These are phyloP conservation scores for Podospora tetraspora DNA, from an alignment of 495 filamentous ascomycete genomes.

Conservation along the genomic window DNA sequence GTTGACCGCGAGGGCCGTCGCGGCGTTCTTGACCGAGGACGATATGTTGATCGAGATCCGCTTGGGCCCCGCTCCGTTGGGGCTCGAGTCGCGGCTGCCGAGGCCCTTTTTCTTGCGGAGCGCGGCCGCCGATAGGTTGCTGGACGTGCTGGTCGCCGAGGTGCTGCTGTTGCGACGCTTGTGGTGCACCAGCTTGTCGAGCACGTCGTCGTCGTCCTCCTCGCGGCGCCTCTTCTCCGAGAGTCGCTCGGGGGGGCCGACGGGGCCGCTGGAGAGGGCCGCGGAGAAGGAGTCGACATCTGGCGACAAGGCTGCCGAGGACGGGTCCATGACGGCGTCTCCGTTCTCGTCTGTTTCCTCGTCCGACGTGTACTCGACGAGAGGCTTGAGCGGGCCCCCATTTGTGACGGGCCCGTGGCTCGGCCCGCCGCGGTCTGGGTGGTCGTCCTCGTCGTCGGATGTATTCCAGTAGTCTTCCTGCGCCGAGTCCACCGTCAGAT, in stretches of 20 bases:
- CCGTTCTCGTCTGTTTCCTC: conserved; percentile 60
- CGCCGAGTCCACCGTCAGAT: conserved; percentile 60
- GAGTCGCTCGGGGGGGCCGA: conserved; percentile 66
- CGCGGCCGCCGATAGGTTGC: conserved; percentile 6
- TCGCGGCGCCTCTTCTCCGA: conserved; percentile 88
- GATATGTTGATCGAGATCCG: conserved; percentile 47
- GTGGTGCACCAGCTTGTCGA: conserved; percentile 63
- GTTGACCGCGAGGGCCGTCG: conserved; percentile 1
- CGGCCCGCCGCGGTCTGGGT: conserved; percentile 24
- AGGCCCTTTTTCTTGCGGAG: conserved; percentile 24
- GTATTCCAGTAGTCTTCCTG: conserved; percentile 96
- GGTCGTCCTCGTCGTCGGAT: conserved; percentile 75
- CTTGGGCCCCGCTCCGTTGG: conserved; percentile 21
- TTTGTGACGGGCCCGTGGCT: conserved; percentile 30
- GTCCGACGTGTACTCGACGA: conserved; percentile 90
- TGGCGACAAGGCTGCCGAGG: conserved; percentile 16
- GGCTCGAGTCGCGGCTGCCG: conserved; percentile 4
- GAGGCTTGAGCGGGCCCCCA: conserved; percentile 56
- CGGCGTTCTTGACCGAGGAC: conserved; percentile 27
- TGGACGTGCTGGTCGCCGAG: not conserved
- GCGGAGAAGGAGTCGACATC: conserved; percentile 58
- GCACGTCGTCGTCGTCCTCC: conserved; percentile 79
- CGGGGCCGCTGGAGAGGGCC: conserved; percentile 22
- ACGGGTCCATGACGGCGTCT: conserved; percentile 39
- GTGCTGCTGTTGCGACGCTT: conserved; percentile 59